phyloP scores from a whole-genome alignment of 2,329 filamentous ascomycete species.

The Dothidotthia symphoricarpi region DNA sequence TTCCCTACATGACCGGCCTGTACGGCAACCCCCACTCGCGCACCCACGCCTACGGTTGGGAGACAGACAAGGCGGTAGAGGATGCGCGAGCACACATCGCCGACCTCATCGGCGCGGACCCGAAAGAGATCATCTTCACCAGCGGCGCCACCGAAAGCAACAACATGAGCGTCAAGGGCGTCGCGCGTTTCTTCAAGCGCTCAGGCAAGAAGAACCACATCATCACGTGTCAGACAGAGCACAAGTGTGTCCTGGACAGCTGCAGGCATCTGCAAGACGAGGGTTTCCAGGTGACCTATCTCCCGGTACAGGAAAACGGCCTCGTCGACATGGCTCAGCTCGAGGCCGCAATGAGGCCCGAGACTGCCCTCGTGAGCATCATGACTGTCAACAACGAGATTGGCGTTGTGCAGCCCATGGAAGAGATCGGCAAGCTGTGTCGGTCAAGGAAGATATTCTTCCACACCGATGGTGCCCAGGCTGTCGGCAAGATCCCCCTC shows the following conservation, averaged over 20 bases:
- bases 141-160: constrained; percentile 98
- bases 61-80: constrained; percentile 92
- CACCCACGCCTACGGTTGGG: constrained; percentile 98
- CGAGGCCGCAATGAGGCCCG: constrained; percentile 83
- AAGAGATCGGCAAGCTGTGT: constrained; percentile 90
- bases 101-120: constrained; percentile 82
- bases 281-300: constrained; percentile 93
- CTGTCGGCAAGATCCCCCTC: constrained; percentile 95
- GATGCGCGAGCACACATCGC: constrained; percentile 81
- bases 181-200: constrained; percentile 90
- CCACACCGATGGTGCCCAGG: constrained; percentile 94
- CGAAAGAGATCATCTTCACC: constrained; percentile 98
- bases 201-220: constrained; percentile 98
- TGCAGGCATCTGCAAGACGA: constrained; percentile 96
- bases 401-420: constrained; percentile 94
- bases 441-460: constrained; percentile 93
- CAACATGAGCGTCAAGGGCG: constrained; percentile 99
- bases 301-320: constrained; percentile 86
- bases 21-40: constrained; percentile 97
- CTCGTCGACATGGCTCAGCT: constrained; percentile 80
- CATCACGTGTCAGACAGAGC: constrained; percentile 94
- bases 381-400: constrained; percentile 99
- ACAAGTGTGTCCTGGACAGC: constrained; percentile 98
- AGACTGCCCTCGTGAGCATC: constrained; percentile 89
- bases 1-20: constrained; percentile 87